Percentiles rank a stretch among this genome's conserved stretches.
phyloP scores from a whole-genome alignment of 768 basidiomycete species.

The Termitomyces sp. region DNA sequence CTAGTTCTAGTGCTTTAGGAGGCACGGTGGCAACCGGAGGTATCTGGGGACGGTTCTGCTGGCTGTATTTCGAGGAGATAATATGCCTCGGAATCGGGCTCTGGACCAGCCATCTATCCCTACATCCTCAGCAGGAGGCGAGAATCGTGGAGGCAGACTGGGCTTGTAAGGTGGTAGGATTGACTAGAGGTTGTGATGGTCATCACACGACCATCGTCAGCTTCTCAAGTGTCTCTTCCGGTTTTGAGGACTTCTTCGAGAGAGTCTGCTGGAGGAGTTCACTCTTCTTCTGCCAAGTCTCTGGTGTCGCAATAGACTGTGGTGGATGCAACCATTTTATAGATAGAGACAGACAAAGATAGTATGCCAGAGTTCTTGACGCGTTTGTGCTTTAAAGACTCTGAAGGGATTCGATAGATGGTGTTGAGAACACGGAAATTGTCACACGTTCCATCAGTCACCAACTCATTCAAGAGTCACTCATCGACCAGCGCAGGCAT shows the following conservation, averaged over 20 bases:
- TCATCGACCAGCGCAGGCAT: too few relatives aligned
- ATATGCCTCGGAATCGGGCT: constrained; percentile 8
- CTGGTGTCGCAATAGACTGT: constrained; percentile 64
- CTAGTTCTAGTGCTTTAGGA: constrained; percentile 1
- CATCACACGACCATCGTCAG: background rate
- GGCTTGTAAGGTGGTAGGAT: background rate
- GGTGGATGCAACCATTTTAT: constrained; percentile 83
- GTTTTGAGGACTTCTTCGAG: background rate
- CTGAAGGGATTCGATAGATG: constrained; percentile 49
- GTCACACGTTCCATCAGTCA: constrained; percentile 32
- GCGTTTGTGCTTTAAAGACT: constrained; percentile 68
- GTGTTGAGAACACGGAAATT: constrained; percentile 24
- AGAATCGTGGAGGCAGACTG: constrained; percentile 2
- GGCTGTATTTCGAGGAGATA: background rate
- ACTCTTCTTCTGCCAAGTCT: constrained; percentile 37
- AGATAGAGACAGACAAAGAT: constrained; percentile 39
- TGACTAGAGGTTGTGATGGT: background rate
- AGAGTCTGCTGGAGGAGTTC: constrained; percentile 8
- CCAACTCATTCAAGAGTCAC: too few relatives aligned
- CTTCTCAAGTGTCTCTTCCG: background rate
- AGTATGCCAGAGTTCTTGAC: constrained; percentile 51
- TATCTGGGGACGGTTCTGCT: constrained; percentile 1
- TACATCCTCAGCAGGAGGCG: constrained; percentile 18
- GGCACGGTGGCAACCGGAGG: constrained; percentile 12
- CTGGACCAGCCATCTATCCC: constrained; percentile 26